Base-by-base conservation (phyloP, 2,329 filamentous ascomycete species). In the Aspergillus sergii region DNA sequence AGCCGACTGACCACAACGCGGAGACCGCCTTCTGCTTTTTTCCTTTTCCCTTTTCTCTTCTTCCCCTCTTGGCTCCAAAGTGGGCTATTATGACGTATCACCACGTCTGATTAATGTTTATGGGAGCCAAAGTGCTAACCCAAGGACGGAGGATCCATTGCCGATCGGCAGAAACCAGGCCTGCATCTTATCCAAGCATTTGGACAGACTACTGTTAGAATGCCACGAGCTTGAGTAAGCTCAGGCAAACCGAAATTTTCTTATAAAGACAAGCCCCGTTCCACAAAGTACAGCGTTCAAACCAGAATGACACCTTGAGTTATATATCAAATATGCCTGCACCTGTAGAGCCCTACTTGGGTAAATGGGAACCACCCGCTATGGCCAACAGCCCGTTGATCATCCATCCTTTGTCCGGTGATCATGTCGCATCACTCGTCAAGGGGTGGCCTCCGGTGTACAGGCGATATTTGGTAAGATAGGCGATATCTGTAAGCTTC, bases 361-460 rank as follows among this genome's bases (percentile, higher is more conserved):
- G 6, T 21, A 23, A 4, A 36, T 21, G 9, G 30, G 16, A 54
- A 21, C 12, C 26, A 30, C 46, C 50, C 51, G 51, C 51, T 14
- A 34, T 53, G n/a, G 12, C 51, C n/a, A 54, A 36, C 50, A 32
- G n/a, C 16, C 39, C 39, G 28, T 30, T 53, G 43, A 36, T 58
- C 57, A 58, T 39, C 14, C 32, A 51, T 30, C 36, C 28, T 34
- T 55, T 48, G 60, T 62, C 60, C 32, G 60, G 60, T 62, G 60
- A 62, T 62, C 56, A 54, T 46, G 21, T 59, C 32, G 60, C 60
- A 46, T 54, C 60, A 43, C 56, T 34, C 21, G 28, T 57, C 43
- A 26, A 19, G 30, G 32, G n/a, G 11, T 46, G n/a, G 32, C 19
- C 36, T 41, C 36, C 43, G 26, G 26, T 16, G 9, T 32, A 41